Evolutionary conservation across 352 stramenopile species (phyloP), one percentile per base, ranked within the genome.

Genomic region (Elongisporangium anandrum): DNA sequence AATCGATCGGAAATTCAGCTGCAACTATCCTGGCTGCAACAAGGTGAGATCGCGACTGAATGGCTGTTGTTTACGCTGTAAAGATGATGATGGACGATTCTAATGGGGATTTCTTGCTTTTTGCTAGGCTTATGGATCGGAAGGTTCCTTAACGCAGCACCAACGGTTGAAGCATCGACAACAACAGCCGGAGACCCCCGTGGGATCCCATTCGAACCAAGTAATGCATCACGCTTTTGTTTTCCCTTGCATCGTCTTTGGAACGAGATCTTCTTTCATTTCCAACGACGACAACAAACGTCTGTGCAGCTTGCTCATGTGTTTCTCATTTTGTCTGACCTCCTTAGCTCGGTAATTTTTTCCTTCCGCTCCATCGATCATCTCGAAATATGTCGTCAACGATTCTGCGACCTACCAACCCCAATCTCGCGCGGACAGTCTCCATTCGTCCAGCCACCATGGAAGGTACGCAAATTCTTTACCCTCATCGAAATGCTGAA

Each of bases 1-100:
- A 66, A 94, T 94, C 55, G 85, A 94, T 65, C 81, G 85, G 54
- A 94, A 92, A 59, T 90, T 75, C 52, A 73, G 70, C 16, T 94
- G 85, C 60, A 77, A 70, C 19, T 83, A 79, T 49, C 68, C 71
- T 4, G 75, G 73, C 2, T 90, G 79, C 54, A 59, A 70, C 38
- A 94, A 94, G 75, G 81, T 90, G 56, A 50, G 22, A n/a, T n/a
- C n/a, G 26, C 16, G 15, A 2, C 10, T 3, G 24, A 55, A 54
- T 48, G n/a, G 15, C 49, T 55, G 12, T 54, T 53, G n/a, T 38
- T 54, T 47, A 48, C 4, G 15, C 57, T 29, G 22, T 47, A 47
- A 39, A 9, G 50, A 53, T 24, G 19, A 7, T 24, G 57, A 23
- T 48, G 49, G 34, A 60, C 24, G 7, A 34, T 7, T 19, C 48